These are phyloP conservation scores for Euphrasia arctica DNA, from an alignment of 305 asterid species.

Conservation along the genomic window DNA sequence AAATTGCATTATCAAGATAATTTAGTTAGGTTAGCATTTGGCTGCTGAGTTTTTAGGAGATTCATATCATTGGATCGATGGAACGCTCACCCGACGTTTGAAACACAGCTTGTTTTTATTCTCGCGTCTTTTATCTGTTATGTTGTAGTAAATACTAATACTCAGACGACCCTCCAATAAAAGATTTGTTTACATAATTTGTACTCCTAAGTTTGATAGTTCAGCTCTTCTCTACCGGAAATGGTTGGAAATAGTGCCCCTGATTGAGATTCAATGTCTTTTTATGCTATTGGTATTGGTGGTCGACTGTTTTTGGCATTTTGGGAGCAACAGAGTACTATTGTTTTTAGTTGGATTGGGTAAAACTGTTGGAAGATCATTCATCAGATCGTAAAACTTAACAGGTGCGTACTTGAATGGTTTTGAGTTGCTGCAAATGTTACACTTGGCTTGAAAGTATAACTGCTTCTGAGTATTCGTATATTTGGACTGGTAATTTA, in stretches of 20 bases:
- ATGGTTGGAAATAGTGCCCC: background rate
- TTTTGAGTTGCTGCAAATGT: background rate
- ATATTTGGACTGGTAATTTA: background rate
- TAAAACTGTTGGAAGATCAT: background rate
- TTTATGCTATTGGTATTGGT: no score
- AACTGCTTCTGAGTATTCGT: background rate
- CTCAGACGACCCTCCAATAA: slow-evolving; percentile 16
- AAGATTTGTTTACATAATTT: slow-evolving; percentile 21
- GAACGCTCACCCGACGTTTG: background rate
- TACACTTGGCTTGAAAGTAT: background rate
- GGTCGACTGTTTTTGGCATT: background rate
- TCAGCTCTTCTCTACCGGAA: background rate
- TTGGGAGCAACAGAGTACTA: background rate
- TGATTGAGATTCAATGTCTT: background rate
- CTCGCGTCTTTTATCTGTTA: slow-evolving; percentile 5
- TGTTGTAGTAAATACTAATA: slow-evolving; percentile 30
- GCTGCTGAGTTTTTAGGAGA: slow-evolving; percentile 7
- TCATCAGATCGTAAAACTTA: background rate
- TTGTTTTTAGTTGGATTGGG: background rate
- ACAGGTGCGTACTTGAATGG: slow-evolving; percentile 13
- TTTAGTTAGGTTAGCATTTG: slow-evolving; percentile 16
- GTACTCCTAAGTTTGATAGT: slow-evolving; percentile 11
- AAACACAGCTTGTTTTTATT: background rate
- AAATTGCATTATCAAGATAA: slow-evolving; percentile 22
- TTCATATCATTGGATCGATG: background rate